Evolutionary conservation across 768 basidiomycete genomes (phyloP).

Genomic region (Crucibulum laeve): DNA sequence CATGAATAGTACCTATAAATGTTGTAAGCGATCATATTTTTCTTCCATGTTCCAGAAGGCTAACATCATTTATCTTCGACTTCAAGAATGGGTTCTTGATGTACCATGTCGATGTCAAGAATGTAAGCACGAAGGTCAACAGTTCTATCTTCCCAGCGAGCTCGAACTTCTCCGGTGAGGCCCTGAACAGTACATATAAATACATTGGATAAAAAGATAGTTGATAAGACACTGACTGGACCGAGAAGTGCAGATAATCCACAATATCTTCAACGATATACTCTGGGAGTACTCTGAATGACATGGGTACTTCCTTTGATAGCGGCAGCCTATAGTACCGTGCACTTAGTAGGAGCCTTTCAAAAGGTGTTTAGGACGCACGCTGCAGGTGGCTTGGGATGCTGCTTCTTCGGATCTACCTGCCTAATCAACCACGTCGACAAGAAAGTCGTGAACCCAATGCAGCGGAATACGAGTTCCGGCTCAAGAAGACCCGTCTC

Average conservation of each 20-base stretch:
- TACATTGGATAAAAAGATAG: not conserved
- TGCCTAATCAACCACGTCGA: constrained; percentile 93
- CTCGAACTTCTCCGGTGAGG: constrained; percentile 77
- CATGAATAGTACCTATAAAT: constrained; percentile 63
- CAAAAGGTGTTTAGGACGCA: constrained; percentile 30
- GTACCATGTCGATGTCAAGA: constrained; percentile 92
- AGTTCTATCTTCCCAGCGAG: constrained; percentile 83
- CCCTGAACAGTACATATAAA: constrained; percentile 25
- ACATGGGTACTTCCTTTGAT: constrained; percentile 77
- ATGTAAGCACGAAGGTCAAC: constrained; percentile 83
- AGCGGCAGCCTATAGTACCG: constrained; percentile 66
- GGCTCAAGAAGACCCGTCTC: constrained; percentile 86
- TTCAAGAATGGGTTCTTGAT: constrained; percentile 99
- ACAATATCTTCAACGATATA: constrained; percentile 93
- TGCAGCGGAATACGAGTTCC: constrained; percentile 71
- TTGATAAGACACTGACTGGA: constrained; percentile 49
- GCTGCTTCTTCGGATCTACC: constrained; percentile 74
- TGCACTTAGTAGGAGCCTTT: not conserved
- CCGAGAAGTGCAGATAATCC: constrained; percentile 81
- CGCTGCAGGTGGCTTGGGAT: constrained; percentile 69
- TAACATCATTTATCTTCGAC: constrained; percentile 90
- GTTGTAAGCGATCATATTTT: not conserved
- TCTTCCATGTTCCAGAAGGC: constrained; percentile 12
- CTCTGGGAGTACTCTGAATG: constrained; percentile 88
- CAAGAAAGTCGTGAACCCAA: constrained; percentile 84